phyloP scores from a whole-genome alignment of 768 basidiomycete genomes.

The Mycena vitilis region DNA sequence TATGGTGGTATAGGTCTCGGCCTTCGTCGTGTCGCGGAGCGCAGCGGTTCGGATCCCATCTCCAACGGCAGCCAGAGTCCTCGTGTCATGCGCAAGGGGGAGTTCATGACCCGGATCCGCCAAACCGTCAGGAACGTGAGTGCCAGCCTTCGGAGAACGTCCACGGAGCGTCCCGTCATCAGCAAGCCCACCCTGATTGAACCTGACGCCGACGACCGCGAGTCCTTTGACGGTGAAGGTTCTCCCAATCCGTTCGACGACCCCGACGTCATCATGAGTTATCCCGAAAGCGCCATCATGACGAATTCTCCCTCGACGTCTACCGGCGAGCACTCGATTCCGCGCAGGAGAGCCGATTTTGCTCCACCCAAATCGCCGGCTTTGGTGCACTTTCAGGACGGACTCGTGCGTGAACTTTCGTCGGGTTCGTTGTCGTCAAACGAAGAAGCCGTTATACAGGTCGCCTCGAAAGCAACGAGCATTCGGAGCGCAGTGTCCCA shows the following conservation, averaged over 20 bases:
- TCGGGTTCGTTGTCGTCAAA: conserved; percentile 48
- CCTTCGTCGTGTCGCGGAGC: conserved; percentile 61
- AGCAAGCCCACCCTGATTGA: conserved; percentile 64
- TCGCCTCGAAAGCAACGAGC: conserved; percentile 65
- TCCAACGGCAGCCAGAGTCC: conserved; percentile 52
- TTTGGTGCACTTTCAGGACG: conserved; percentile 55
- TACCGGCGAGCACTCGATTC: conserved; percentile 73
- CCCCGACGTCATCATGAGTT: conserved; percentile 47
- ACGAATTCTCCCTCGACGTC: conserved; percentile 74
- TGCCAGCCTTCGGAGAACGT: conserved; percentile 46
- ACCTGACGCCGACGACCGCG: conserved; percentile 36
- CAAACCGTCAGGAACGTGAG: conserved; percentile 78
- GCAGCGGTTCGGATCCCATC: conserved; percentile 49
- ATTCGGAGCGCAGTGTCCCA: conserved; percentile 57
- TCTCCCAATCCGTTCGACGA: conserved; percentile 58
- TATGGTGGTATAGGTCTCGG: conserved; percentile 58
- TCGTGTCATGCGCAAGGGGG: conserved; percentile 74
- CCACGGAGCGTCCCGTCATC: conserved; percentile 62
- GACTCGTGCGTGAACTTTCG: conserved; percentile 50
- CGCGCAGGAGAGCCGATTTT: conserved; percentile 76
- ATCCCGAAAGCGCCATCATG: conserved; percentile 60
- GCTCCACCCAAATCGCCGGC: conserved; percentile 65
- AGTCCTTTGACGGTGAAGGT: conserved; percentile 47
- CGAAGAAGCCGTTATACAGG: conserved; percentile 58
- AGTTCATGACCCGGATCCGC: conserved; percentile 73